Conservation (phyloP, 257 asterid species). For the Anisodus tanguticus region DNA sequence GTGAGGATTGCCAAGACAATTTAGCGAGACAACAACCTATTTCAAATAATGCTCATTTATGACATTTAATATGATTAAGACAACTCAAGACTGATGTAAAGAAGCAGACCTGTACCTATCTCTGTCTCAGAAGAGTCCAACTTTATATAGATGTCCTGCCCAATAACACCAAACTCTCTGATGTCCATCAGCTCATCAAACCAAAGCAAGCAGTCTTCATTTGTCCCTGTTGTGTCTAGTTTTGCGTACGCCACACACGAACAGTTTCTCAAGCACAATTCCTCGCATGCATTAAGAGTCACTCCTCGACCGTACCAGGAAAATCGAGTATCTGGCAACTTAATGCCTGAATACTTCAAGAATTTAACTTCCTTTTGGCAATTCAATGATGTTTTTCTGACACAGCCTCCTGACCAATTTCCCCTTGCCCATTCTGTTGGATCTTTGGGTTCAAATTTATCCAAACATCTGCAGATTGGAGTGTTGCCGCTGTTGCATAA, state of each 20-base stretch:
- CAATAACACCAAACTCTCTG: not conserved
- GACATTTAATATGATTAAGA: too few relatives aligned
- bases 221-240: slow-evolving; percentile 20
- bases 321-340: slow-evolving; percentile 44
- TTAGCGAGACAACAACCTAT: too few relatives aligned
- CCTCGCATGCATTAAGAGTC: slow-evolving; percentile 32
- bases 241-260: slow-evolving; percentile 50
- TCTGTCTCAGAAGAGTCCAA: not conserved
- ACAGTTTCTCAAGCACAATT: slow-evolving; percentile 44
- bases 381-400: slow-evolving; percentile 32
- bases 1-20: too few relatives aligned
- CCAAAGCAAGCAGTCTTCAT: slow-evolving; percentile 24
- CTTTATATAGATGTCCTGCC: slow-evolving; percentile 30
- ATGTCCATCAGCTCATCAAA: slow-evolving; percentile 27
- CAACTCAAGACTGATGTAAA: not conserved
- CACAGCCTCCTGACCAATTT: slow-evolving; percentile 50
- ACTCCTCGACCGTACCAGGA: slow-evolving; percentile 28
- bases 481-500: slow-evolving; percentile 32
- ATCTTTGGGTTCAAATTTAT: slow-evolving; percentile 43
- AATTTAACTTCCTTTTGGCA: slow-evolving; percentile 40
- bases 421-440: slow-evolving; percentile 43
- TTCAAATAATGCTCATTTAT: too few relatives aligned
- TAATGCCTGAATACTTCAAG: slow-evolving; percentile 38
- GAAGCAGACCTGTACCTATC: not conserved
- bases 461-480: slow-evolving; percentile 41